Evolutionary conservation across 2,329 filamentous ascomycete genomes (phyloP).

Genomic region (Colletotrichum gloeosporioides): DNA sequence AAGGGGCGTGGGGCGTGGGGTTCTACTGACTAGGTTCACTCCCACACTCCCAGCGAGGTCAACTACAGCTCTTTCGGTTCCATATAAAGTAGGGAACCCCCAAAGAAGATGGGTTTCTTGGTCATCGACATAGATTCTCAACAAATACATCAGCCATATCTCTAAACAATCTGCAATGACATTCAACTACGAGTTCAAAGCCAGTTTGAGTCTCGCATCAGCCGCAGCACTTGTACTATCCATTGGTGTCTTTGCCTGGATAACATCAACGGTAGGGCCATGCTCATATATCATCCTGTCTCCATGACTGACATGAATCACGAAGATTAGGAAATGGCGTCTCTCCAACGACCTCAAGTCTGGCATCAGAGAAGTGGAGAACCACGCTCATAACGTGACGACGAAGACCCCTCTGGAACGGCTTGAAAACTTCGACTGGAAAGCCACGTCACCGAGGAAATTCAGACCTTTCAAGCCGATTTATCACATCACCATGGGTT

Average conservation of each 20-base stretch:
- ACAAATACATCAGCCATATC: neutral
- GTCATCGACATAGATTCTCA: neutral
- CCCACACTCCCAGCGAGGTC: neutral
- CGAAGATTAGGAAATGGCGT: neutral
- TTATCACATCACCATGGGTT: constrained; percentile 62
- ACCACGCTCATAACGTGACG: neutral
- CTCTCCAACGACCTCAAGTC: neutral
- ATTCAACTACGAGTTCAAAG: neutral
- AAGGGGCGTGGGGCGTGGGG: neutral
- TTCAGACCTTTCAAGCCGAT: constrained; percentile 56
- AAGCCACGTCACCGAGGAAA: constrained; percentile 36
- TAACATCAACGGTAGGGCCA: neutral
- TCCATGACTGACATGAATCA: neutral
- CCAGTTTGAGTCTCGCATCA: neutral
- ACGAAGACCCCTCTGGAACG: neutral
- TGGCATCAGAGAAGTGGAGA: neutral
- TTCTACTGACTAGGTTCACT: neutral
- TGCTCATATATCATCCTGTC: neutral
- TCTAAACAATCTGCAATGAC: neutral
- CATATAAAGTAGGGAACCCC: neutral
- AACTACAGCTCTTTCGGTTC: neutral
- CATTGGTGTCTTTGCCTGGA: neutral
- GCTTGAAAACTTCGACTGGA: constrained; percentile 43
- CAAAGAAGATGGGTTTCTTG: neutral
- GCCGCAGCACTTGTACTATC: neutral